These are phyloP conservation scores for Triglochin maritima DNA, from an alignment of 106 monocot species.

Conservation along the genomic window DNA sequence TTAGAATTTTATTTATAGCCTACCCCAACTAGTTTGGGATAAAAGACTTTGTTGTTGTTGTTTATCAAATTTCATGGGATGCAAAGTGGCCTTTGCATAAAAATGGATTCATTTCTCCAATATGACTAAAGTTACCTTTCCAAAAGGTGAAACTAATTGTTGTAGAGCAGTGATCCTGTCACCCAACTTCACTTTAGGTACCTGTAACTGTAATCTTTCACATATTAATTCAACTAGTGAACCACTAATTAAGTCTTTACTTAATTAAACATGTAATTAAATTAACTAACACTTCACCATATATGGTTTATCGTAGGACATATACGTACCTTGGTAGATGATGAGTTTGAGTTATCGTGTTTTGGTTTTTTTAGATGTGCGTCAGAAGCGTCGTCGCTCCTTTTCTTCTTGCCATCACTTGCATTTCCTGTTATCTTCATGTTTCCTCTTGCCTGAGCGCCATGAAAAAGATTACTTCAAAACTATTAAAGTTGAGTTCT, in stretches of 20 bases:
- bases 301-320: background rate
- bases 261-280: background rate
- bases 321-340: conserved; percentile 35
- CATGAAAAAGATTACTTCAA: background rate
- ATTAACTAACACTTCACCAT: background rate
- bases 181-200: conserved; percentile 69
- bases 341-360: conserved; percentile 23
- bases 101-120: background rate
- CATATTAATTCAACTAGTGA: background rate
- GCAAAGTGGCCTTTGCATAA: too few species aligned
- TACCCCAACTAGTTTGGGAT: too few species aligned
- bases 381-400: conserved; percentile 36
- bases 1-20: too few species aligned
- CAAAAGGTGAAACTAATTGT: conserved; percentile 90
- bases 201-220: conserved; percentile 36
- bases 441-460: conserved; percentile 20
- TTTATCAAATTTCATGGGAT: too few species aligned
- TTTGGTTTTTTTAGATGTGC: conserved; percentile 40
- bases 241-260: background rate
- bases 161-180: conserved; percentile 83
- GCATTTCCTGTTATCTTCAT: conserved; percentile 18
- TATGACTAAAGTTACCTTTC: conserved; percentile 49
- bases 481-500: background rate
- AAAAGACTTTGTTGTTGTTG: too few species aligned
- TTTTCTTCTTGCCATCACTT: conserved; percentile 50